phyloP scores from a whole-genome alignment of 306 rosid species.

The Prunus mira region DNA sequence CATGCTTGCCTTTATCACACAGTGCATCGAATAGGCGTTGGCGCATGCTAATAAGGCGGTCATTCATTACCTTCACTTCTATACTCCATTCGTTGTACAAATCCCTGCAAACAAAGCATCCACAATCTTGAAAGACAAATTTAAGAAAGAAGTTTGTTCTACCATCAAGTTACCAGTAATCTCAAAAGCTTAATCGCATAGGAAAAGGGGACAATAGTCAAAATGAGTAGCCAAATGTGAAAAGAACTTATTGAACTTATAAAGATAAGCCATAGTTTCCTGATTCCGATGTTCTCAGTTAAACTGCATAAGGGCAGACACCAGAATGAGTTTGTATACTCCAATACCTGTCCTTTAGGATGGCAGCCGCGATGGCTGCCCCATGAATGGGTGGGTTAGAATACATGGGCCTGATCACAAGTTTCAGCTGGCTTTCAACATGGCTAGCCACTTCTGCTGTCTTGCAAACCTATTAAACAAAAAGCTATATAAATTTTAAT shows the following conservation, averaged over 20 bases:
- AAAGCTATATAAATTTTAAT: background rate
- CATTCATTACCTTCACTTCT: conserved; percentile 90
- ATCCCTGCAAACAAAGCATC: conserved; percentile 41
- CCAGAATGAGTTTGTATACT: background rate
- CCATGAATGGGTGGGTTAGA: conserved; percentile 94
- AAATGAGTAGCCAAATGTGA: background rate
- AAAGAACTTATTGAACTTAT: background rate
- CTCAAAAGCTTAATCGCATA: too few species aligned
- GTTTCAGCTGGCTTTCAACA: conserved; percentile 94
- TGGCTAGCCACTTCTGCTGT: conserved; percentile 70
- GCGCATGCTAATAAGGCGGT: conserved; percentile 77
- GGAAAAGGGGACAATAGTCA: too few species aligned
- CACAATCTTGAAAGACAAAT: background rate
- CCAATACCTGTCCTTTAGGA: conserved; percentile 72
- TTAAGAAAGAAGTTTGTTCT: background rate
- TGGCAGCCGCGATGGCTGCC: conserved; percentile 78
- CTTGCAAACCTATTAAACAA: conserved; percentile 61
- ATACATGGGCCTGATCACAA: conserved; percentile 89
- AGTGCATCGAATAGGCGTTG: conserved; percentile 73
- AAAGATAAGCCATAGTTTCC: background rate
- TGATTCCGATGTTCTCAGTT: background rate
- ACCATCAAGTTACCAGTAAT: too few species aligned
- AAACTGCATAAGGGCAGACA: background rate
- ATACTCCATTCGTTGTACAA: conserved; percentile 76
- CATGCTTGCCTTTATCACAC: conserved; percentile 50